phyloP scores from a whole-genome alignment of 2,329 filamentous ascomycete species.

The Xylariaceae sp. region DNA sequence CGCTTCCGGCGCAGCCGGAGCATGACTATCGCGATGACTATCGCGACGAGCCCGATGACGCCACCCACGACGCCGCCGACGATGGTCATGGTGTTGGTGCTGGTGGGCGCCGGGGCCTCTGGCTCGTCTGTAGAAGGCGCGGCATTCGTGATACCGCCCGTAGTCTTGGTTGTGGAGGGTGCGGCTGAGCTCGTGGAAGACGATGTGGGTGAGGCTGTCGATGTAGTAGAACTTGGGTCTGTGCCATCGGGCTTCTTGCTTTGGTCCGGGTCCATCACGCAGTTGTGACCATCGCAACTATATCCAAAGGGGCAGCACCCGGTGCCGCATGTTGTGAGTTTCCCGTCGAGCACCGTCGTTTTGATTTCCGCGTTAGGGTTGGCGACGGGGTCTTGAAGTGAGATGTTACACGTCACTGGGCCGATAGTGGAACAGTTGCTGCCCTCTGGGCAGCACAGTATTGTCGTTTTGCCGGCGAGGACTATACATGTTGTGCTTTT shows the following conservation, averaged over 20 bases:
- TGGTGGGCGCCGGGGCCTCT: slow-evolving; percentile 13
- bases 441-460: slow-evolving; percentile 69
- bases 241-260: slow-evolving; percentile 33
- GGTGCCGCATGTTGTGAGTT: slow-evolving; percentile 59
- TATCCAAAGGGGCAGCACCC: slow-evolving; percentile 77
- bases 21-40: slow-evolving; percentile 21
- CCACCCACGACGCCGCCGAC: slow-evolving; percentile 35
- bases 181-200: slow-evolving; percentile 8
- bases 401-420: slow-evolving; percentile 66
- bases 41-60: slow-evolving; percentile 21
- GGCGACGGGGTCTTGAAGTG: slow-evolving; percentile 59
- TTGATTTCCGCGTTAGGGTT: slow-evolving; percentile 65
- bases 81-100: slow-evolving; percentile 35
- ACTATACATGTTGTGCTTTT: slow-evolving; percentile 56
- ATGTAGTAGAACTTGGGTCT: slow-evolving; percentile 6
- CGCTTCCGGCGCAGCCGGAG: slow-evolving; percentile 27
- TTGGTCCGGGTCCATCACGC: slow-evolving; percentile 57
- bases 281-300: slow-evolving; percentile 58
- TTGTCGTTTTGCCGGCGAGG: slow-evolving; percentile 66
- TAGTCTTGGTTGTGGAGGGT: slow-evolving; percentile 8
- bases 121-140: slow-evolving; percentile 21
- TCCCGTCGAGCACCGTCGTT: slow-evolving; percentile 62
- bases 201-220: slow-evolving; percentile 8
- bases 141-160: slow-evolving; percentile 16
- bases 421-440: slow-evolving; percentile 61